phyloP scores from a whole-genome alignment of 495 filamentous ascomycete species.

The Lophium mytilinum region DNA sequence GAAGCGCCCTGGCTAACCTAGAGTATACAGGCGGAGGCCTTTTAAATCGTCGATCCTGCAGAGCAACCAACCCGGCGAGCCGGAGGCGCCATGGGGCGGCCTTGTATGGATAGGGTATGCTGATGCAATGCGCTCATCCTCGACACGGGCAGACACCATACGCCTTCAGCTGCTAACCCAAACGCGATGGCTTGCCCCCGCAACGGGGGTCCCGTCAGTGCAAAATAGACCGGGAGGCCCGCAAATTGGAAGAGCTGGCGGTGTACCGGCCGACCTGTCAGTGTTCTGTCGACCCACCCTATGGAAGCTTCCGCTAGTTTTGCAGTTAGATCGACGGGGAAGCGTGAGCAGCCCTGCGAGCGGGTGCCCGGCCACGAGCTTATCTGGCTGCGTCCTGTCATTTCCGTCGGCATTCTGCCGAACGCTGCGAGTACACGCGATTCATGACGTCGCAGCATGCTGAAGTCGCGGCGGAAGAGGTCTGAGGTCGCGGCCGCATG shows the following conservation, averaged over 20 bases:
- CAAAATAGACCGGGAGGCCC: neutral
- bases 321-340: constrained; percentile 1
- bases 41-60: neutral
- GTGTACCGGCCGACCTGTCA: neutral
- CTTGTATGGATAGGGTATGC: neutral
- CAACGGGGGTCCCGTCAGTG: neutral
- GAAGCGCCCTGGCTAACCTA: neutral
- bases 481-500: neutral
- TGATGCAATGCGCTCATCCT: neutral
- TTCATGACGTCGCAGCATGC: constrained; percentile 9
- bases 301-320: neutral
- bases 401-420: constrained; percentile 10
- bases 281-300: neutral
- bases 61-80: neutral
- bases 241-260: constrained; percentile 16
- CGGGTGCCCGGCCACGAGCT: neutral
- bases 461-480: constrained; percentile 3
- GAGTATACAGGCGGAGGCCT: no score
- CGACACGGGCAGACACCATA: neutral
- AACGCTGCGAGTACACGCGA: constrained; percentile 4
- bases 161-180: neutral
- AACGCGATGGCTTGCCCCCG: constrained; percentile 5
- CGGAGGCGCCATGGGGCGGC: neutral
- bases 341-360: neutral
- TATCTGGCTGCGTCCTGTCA: constrained; percentile 13